Conservation (phyloP, 345 rosid genomes). For the Reutealis trisperma region DNA sequence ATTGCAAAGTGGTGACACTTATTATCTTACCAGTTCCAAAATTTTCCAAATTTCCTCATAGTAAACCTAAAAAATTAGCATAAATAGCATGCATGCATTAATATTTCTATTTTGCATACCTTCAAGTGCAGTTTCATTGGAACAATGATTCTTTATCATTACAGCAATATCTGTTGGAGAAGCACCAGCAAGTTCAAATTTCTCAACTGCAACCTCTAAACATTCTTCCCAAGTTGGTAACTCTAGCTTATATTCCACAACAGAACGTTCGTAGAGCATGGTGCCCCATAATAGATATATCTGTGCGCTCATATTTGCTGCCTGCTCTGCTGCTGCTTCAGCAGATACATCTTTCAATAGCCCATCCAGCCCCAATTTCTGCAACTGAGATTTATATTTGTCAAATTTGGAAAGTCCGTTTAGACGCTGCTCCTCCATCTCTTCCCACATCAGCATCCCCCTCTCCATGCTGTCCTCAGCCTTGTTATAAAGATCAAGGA, state of each 20-base stretch:
- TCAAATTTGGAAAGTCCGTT: slow-evolving; percentile 87
- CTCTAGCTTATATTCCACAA: slow-evolving; percentile 85
- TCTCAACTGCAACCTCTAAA: slow-evolving; percentile 94
- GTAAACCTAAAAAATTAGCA: background rate
- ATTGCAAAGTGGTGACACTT: slow-evolving; percentile 8
- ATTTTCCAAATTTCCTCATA: background rate
- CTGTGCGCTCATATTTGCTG: slow-evolving; percentile 84
- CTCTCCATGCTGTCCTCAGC: slow-evolving; percentile 97
- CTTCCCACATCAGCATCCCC: slow-evolving; percentile 99
- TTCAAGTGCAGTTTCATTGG: slow-evolving; percentile 79
- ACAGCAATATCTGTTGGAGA: slow-evolving; percentile 94
- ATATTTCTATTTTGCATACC: slow-evolving; percentile 44
- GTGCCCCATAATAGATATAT: slow-evolving; percentile 96
- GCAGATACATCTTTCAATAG: slow-evolving; percentile 58
- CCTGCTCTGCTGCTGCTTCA: slow-evolving; percentile 81
- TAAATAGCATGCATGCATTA: slow-evolving; percentile 6
- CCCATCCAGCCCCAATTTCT: slow-evolving; percentile 67
- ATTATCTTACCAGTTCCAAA: background rate
- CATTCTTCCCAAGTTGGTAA: slow-evolving; percentile 99
- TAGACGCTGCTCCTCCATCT: slow-evolving; percentile 79
- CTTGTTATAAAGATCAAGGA: slow-evolving; percentile 86
- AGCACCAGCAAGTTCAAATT: slow-evolving; percentile 98
- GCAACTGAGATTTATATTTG: slow-evolving; percentile 57
- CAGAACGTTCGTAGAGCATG: slow-evolving; percentile 88
- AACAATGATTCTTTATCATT: slow-evolving; percentile 97